Conservation (phyloP, 2,329 filamentous ascomycete genomes). For the Ophiostoma fasciatum region DNA sequence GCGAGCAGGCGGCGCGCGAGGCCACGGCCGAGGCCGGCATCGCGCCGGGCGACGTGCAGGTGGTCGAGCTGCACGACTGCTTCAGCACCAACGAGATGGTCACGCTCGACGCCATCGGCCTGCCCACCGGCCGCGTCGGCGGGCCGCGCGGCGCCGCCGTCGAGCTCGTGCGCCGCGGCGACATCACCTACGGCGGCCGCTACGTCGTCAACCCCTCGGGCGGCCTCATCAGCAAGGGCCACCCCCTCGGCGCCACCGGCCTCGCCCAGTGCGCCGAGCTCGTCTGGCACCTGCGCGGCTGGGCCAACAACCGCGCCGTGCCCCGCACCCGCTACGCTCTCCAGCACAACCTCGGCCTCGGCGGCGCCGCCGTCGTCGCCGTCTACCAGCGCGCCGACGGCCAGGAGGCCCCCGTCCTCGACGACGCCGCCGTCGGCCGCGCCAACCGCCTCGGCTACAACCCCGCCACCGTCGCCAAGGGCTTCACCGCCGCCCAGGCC, state of each 20-base stretch:
- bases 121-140: constrained; percentile 65
- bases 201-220: constrained; percentile 87
- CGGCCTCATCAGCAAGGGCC: constrained; percentile 89
- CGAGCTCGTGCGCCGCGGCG: constrained; percentile 72
- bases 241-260: constrained; percentile 87
- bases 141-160: constrained; percentile 76
- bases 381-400: constrained; percentile 81
- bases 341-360: constrained; percentile 87
- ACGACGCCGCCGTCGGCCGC: constrained; percentile 49
- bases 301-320: constrained; percentile 79
- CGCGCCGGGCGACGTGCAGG: constrained; percentile 54
- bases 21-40: constrained; percentile 64
- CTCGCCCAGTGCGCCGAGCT: constrained; percentile 90
- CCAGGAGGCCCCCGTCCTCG: constrained; percentile 42
- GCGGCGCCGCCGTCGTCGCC: constrained; percentile 79
- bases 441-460: constrained; percentile 70
- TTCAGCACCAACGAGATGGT: constrained; percentile 94
- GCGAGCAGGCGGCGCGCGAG: constrained; percentile 47
- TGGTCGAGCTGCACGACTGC: constrained; percentile 92
- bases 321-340: constrained; percentile 56
- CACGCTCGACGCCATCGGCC: constrained; percentile 70
- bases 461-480: constrained; percentile 76
- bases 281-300: constrained; percentile 87
- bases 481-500: constrained; percentile 69
- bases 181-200: constrained; percentile 80